Base-by-base conservation (phyloP, 2,329 filamentous ascomycete genomes). In the Aspergillus awamori region DNA sequence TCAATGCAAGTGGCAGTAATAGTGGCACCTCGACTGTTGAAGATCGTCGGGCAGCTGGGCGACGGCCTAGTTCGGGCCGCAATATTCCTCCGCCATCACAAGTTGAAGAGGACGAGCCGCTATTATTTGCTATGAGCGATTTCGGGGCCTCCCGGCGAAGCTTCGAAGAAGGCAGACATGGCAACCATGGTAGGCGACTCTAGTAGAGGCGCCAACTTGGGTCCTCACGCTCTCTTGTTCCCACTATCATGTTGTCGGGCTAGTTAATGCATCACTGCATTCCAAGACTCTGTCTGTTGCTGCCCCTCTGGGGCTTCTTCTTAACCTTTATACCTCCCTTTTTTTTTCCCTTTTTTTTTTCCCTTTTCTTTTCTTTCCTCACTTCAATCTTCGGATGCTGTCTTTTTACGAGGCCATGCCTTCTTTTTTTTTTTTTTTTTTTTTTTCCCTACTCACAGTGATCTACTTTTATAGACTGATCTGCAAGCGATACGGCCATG, bases 51-150 rank as follows among this genome's bases (percentile, higher is more conserved):
- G 71, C 74, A 20, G 69, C 69, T 45, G 70, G 69, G 8, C 74
- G 74, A 56, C 73, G 77, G 28, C 72, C 74, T 15, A 72, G 73
- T 53, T 69, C 72, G 30, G 71, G 69, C 51, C 75, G 77, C 26
- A 66, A 71, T 8, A 66, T 69, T 11, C 68, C 71, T 38, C 66
- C 69, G 3, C 74, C 74, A 43, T 55, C 69, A 15, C 63, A 66
- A 39, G 66, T 71, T 15, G 78, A 80, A 48, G 79, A 81, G 30
- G 79, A 81, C 15, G 79, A 81, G 58, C 78, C 78, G 8, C 66
- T 81, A 7, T 67, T 80, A 4, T 81, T 81, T 64, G 76, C 78
- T 38, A 81, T 81, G 78, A 81, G 78, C 59, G 79, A 81, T 56
- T 79, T 80, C 57, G 76, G 77, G 8, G 74, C 69, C 41, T 76